Evolutionary conservation across 2,329 filamentous ascomycete genomes (phyloP), one percentile per base, ranked within the genome.

Genomic region (Colletotrichum spinosum): DNA sequence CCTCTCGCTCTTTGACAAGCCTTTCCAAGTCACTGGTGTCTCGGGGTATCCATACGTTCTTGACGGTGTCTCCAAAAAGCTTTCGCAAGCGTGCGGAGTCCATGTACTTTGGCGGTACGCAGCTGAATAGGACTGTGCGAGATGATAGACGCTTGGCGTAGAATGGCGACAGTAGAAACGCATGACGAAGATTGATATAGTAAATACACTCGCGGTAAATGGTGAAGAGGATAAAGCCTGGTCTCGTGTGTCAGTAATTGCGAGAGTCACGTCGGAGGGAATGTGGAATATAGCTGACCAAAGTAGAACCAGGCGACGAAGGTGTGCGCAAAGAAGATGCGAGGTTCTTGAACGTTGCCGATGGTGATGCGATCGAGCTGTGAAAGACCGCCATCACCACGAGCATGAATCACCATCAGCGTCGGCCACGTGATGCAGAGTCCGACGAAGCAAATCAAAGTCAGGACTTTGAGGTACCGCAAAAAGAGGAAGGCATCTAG

Each of bases 141-240:
- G 94, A 94, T 0, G 95, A 97, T 46, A 98, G 88, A 15, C 94
- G 91, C 70, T 90, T 91, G 35, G 93, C 87, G 73, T 97, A 95
- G 55, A 92, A 83, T 1, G 92, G 93, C 2, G 93, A 92, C 61
- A 97, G 84, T n/a, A 94, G 88, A 80, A 97, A 98, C 1, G 95
- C 95, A 79, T 98, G 96, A 69, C 95, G 92, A 56, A 98, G 80
- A 72, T 97, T 97, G 81, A 97, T 92, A 78, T 94, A 97, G 85
- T 91, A 98, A 72, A 99, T 90, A 74, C 90, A 90, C 78, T 99
- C 96, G 67, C 96, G 89, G 37, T 93, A 93, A 59, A 99, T 88
- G 72, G 93, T 92, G 78, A 93, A 95, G 77, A 97, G 90, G 65
- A 99, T 85, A 76, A 98, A 97, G 61, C 88, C 81, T 77, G 13